Conservation (phyloP, 768 basidiomycete genomes). For the Strobilomyces confusus region DNA sequence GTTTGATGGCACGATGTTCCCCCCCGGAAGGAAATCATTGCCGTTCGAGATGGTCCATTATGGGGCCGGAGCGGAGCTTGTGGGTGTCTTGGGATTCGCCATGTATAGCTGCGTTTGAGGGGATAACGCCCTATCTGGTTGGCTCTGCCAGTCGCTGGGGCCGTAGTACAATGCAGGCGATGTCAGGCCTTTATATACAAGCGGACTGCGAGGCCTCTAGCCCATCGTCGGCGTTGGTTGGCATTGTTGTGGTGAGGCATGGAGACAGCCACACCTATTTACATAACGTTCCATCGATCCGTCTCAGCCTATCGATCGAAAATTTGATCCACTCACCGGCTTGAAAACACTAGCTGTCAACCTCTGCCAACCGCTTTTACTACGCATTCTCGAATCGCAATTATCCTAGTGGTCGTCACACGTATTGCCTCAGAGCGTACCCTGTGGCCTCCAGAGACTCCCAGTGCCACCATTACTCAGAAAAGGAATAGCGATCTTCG, state of each 20-base stretch:
- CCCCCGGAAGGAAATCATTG: conserved; percentile 15
- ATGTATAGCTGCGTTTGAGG: conserved; percentile 22
- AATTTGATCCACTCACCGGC: conserved; percentile 12
- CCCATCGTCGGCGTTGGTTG: conserved; percentile 4
- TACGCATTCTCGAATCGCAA: conserved; percentile 16
- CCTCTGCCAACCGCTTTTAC: conserved; percentile 22
- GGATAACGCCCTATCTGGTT: conserved; percentile 13
- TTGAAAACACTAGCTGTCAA: neutral
- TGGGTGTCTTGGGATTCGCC: conserved; percentile 8
- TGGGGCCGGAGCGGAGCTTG: conserved; percentile 21
- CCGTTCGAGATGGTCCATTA: conserved; percentile 10
- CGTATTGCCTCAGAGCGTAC: conserved; percentile 16
- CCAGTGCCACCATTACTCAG: conserved; percentile 62
- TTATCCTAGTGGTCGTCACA: conserved; percentile 19
- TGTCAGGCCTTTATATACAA: conserved; percentile 16
- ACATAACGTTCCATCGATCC: conserved; percentile 17
- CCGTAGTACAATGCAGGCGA: conserved; percentile 14
- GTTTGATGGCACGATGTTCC: conserved; percentile 12
- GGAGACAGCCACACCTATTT: conserved; percentile 11
- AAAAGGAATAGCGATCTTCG: conserved; percentile 76
- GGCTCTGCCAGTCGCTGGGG: conserved; percentile 4
- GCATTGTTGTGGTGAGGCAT: conserved; percentile 1
- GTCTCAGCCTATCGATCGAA: conserved; percentile 14
- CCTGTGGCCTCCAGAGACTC: conserved; percentile 39
- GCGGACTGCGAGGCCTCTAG: conserved; percentile 11